Evolutionary conservation across 2,329 filamentous ascomycete species (phyloP).

Genomic region (Elsinoe batatas): DNA sequence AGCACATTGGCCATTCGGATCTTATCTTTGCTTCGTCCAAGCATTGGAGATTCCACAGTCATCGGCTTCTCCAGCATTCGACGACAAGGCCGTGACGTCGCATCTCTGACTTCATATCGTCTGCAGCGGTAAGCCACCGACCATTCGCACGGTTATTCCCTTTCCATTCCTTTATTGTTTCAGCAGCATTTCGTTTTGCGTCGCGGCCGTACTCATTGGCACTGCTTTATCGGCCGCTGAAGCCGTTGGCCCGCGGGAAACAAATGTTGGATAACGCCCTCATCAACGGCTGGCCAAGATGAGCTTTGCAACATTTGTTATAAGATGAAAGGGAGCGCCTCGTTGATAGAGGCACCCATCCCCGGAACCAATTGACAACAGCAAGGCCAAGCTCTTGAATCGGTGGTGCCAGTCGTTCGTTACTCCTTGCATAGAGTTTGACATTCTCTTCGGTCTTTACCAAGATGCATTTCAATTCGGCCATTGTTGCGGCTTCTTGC

Average conservation of each 20-base stretch:
- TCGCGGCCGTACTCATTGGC: neutral
- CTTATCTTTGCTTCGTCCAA: no score
- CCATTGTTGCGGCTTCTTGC: constrained; percentile 23
- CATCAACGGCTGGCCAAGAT: constrained; percentile 8
- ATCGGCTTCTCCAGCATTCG: no score
- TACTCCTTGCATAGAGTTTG: neutral
- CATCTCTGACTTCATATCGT: neutral
- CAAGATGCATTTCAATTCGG: constrained; percentile 23
- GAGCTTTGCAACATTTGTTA: constrained; percentile 1
- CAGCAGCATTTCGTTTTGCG: constrained; percentile 1
- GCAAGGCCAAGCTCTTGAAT: neutral
- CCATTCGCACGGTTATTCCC: neutral
- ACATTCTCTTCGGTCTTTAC: constrained; percentile 10
- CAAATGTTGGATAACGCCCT: constrained; percentile 5
- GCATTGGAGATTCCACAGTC: no score
- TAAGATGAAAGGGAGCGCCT: constrained; percentile 4
- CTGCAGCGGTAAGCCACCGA: neutral
- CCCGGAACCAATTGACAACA: constrained; percentile 5
- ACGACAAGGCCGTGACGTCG: neutral
- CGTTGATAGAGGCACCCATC: neutral
- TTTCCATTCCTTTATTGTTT: constrained; percentile 8
- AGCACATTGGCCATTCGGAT: neutral
- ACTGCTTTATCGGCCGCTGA: constrained; percentile 11
- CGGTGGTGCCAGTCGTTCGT: constrained; percentile 7
- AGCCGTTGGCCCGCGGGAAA: neutral